Evolutionary conservation across 1,139 yeast genomes (phyloP).

Genomic region (Candida sp.): DNA sequence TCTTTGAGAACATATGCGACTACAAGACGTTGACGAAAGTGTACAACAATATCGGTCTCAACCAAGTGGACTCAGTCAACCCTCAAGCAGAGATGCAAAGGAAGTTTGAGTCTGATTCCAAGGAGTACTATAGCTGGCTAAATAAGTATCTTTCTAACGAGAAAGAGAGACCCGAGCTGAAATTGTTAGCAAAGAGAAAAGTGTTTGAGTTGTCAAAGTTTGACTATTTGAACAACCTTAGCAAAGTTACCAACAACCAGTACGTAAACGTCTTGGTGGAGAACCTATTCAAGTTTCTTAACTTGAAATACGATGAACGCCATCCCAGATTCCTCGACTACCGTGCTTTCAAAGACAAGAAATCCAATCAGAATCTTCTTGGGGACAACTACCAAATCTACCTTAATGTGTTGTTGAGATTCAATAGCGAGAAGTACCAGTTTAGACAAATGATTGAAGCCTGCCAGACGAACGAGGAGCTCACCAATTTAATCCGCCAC

Average conservation of each 20-base stretch:
- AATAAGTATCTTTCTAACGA: conserved; percentile 71
- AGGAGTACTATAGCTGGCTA: conserved; percentile 78
- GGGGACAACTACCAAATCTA: conserved; percentile 35
- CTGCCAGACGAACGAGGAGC: conserved; percentile 44
- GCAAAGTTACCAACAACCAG: conserved; percentile 59
- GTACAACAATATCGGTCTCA: conserved; percentile 10
- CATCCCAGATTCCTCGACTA: conserved; percentile 22
- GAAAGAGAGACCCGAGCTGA: conserved; percentile 63
- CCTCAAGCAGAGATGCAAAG: conserved; percentile 37
- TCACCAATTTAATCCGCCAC: conserved; percentile 34
- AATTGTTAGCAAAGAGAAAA: conserved; percentile 61
- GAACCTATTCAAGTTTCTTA: conserved; percentile 40
- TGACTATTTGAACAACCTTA: conserved; percentile 70
- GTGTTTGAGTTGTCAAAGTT: conserved; percentile 71
- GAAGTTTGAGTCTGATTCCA: conserved; percentile 72
- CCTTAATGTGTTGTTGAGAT: conserved; percentile 37
- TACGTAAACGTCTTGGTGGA: conserved; percentile 46
- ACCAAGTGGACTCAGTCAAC: conserved; percentile 6
- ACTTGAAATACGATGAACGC: conserved; percentile 20
- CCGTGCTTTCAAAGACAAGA: conserved; percentile 23
- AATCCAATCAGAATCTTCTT: conserved; percentile 25
- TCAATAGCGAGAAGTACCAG: conserved; percentile 47
- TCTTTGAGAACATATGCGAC: conserved; percentile 37
- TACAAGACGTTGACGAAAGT: conserved; percentile 19
- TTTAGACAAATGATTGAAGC: conserved; percentile 50